Percentiles rank a stretch among this genome's conserved stretches.
Evolutionary conservation across 176 grass and related monocot genomes (phyloP).

Genomic region (Cocos nucifera): DNA sequence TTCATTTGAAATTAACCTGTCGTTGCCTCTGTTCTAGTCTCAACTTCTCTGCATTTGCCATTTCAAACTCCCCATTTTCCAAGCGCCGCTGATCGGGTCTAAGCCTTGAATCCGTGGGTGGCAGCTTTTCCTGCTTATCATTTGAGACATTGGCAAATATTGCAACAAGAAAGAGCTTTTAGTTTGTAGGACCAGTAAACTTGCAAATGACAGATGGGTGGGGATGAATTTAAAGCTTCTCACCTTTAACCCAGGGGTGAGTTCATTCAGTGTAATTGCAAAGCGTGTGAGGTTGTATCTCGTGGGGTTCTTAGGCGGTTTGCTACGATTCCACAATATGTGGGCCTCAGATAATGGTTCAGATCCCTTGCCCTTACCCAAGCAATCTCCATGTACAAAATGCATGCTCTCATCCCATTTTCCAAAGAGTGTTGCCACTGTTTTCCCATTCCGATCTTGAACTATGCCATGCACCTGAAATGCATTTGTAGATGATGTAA

Average conservation of each 20-base stretch:
- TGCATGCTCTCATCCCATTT: conserved; percentile 99
- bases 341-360: conserved; percentile 79
- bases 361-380: conserved; percentile 84
- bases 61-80: conserved; percentile 97
- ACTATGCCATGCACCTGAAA: conserved; percentile 94
- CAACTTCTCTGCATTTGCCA: conserved; percentile 94
- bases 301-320: conserved; percentile 66
- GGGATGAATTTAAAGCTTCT: conserved; percentile 5
- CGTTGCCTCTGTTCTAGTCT: conserved; percentile 98
- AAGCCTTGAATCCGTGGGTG: conserved; percentile 94
- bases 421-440: conserved; percentile 87
- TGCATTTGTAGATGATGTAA: neutral
- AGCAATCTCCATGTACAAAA: conserved; percentile 86
- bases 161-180: no score
- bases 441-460: conserved; percentile 83
- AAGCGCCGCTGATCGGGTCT: conserved; percentile 91
- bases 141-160: neutral
- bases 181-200: no score
- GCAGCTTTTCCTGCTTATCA: conserved; percentile 67
- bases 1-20: conserved; percentile 40
- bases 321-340: conserved; percentile 80
- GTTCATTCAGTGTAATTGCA: conserved; percentile 93
- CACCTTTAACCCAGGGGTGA: conserved; percentile 78
- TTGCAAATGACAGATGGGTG: neutral
- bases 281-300: conserved; percentile 87